These are phyloP conservation scores for Talaromyces amestolkiae DNA, from an alignment of 2,329 filamentous ascomycete genomes.

Conservation along the genomic window DNA sequence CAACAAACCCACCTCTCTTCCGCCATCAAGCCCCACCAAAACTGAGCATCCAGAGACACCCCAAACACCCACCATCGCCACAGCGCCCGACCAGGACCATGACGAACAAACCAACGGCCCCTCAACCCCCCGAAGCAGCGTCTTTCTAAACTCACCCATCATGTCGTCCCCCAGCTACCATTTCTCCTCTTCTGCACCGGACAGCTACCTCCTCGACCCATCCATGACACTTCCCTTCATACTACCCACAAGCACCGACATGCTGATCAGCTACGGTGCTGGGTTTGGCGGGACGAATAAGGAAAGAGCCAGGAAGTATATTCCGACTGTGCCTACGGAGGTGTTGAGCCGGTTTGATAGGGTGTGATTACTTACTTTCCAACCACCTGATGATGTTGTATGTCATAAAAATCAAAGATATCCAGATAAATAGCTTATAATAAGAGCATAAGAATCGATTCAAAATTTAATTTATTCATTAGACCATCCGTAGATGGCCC, in stretches of 20 bases:
- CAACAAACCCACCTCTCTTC: neutral
- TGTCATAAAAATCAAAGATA: neutral
- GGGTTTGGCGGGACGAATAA: slow-evolving; percentile 90
- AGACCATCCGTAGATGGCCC: neutral
- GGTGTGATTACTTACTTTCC: slow-evolving; percentile 20
- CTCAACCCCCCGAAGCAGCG: slow-evolving; percentile 16
- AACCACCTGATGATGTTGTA: neutral
- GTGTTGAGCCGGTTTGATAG: slow-evolving; percentile 84
- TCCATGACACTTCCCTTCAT: slow-evolving; percentile 91
- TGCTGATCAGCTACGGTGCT: slow-evolving; percentile 92
- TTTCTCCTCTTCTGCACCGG: slow-evolving; percentile 13
- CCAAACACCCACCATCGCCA: neutral
- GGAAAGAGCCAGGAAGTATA: slow-evolving; percentile 91
- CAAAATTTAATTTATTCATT: neutral
- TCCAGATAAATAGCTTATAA: neutral
- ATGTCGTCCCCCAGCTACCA: slow-evolving; percentile 11
- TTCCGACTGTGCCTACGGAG: slow-evolving; percentile 89
- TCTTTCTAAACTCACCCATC: slow-evolving; percentile 13
- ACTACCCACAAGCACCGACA: slow-evolving; percentile 93
- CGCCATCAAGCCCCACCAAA: slow-evolving; percentile 5
- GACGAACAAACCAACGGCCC: slow-evolving; percentile 2
- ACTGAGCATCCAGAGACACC: slow-evolving; percentile 20
- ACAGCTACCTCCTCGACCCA: slow-evolving; percentile 71
- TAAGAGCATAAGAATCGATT: neutral
- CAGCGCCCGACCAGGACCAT: neutral